phyloP scores from a whole-genome alignment of 371 early-diverging fungal genomes.

The Entomophthora muscae region DNA sequence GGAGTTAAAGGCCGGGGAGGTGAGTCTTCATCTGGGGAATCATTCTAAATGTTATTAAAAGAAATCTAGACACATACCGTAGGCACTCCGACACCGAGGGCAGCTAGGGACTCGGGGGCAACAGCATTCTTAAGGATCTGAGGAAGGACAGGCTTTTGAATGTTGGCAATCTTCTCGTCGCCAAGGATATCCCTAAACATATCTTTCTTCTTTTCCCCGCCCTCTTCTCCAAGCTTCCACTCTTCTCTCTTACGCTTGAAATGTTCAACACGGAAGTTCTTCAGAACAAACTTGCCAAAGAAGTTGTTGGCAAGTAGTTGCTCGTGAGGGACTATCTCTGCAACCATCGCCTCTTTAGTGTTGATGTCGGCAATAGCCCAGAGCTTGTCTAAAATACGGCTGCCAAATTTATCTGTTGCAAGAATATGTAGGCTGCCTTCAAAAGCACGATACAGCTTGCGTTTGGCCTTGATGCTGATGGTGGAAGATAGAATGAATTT shows the following conservation, averaged over 20 bases:
- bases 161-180: conserved; percentile 12
- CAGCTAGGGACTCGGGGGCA: background rate
- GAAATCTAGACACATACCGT: background rate
- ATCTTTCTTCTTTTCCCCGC: conserved; percentile 40
- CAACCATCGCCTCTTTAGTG: conserved; percentile 50
- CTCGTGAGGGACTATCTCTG: conserved; percentile 37
- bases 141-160: background rate
- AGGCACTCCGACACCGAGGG: background rate
- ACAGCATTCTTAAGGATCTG: background rate
- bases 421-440: conserved; percentile 31
- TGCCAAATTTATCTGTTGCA: conserved; percentile 56
- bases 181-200: conserved; percentile 60
- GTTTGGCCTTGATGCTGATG: conserved; percentile 36
- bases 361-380: conserved; percentile 62
- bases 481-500: conserved; percentile 33
- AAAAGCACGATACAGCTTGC: conserved; percentile 38
- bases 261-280: conserved; percentile 58
- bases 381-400: conserved; percentile 56
- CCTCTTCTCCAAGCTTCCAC: conserved; percentile 56
- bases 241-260: conserved; percentile 53
- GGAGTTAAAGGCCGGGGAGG: background rate
- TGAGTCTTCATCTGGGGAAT: background rate
- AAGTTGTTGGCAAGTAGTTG: conserved; percentile 33
- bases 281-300: conserved; percentile 52
- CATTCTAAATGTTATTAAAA: background rate